Base-by-base conservation (phyloP, 148 eudicot genomes). In the Chenopodium quinoa region DNA sequence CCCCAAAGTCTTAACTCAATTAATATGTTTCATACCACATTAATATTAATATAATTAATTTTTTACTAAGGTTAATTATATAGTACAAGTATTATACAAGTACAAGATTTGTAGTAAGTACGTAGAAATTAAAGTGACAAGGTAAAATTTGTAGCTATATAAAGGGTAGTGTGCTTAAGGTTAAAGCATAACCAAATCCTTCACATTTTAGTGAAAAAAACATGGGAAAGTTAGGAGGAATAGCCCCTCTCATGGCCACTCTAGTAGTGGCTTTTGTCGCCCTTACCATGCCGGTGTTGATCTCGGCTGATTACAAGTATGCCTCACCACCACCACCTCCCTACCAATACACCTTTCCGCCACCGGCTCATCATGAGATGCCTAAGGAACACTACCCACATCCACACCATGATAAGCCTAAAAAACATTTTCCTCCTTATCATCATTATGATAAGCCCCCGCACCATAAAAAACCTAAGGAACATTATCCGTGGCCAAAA, bases 281-380 rank as follows among this genome's bases (percentile, higher is more conserved):
- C 48, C 77, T 90, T 23, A 80, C 83, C 78, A 75, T 89, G 77
- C 85, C 90, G 27, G 73, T 77, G 64, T 19, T 78, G 32, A 70
- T 86, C 82, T 83, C 75, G 19, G 90, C 89, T 10, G n/a, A 79
- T 80, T 86, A 90, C 89, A 63, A 17, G 0, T 88, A 88, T 82
- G 62, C 87, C 17, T 76, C 87, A 7, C 87, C 87, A n/a, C 87
- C 89, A 31, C 82, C 87, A 65, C 85, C 85, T 0, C 54, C 85
- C 1, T 44, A 68, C 34, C 76, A n/a, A 23, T 83, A 78, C 50
- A 7, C 47, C 50, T 63, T 67, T 0, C 80, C 80, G 0, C 73
- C 81, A 29, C 76, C 80, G 52, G 27, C 40, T 50, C 75, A 71
- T 19, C 71, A 67, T 12, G 71, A 27, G 37, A 66, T 27, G 16